A percentile compares a stretch with the other conserved stretches of the same genome.
phyloP scores from a whole-genome alignment of 129 eudicot genomes.

The Lonicera japonica region DNA sequence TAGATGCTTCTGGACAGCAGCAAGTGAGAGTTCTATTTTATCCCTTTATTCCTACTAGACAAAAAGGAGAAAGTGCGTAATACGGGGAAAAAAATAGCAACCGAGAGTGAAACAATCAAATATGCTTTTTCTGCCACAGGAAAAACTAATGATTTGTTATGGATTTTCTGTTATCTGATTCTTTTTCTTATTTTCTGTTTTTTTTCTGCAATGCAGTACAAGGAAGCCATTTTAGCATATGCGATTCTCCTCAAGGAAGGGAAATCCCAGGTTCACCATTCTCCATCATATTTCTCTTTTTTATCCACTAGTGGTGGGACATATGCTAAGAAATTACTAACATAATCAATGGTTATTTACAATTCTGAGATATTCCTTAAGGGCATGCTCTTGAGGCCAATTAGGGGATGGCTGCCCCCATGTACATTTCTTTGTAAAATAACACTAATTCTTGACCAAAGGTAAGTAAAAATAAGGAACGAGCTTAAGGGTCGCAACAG shows the following conservation, averaged over 20 bases:
- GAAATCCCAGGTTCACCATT: constrained; percentile 42
- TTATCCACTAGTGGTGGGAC: neutral
- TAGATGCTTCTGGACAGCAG: constrained; percentile 98
- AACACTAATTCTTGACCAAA: neutral
- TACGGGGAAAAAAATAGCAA: neutral
- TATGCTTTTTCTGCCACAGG: neutral
- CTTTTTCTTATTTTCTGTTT: neutral
- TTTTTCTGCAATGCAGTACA: constrained; percentile 57
- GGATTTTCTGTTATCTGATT: neutral
- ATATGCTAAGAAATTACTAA: no score
- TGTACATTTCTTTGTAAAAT: neutral
- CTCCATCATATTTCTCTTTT: neutral
- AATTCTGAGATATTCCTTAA: neutral
- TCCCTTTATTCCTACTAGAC: neutral
- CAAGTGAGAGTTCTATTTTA: constrained; percentile 45
- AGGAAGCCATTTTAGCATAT: constrained; percentile 88
- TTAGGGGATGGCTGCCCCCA: neutral
- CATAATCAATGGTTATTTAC: neutral
- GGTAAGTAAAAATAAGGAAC: no score
- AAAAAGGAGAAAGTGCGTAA: neutral
- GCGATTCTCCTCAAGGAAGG: constrained; percentile 63
- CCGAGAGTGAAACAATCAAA: neutral
- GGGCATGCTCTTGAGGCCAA: neutral
- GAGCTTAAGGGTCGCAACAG: no score
- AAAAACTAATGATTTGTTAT: neutral